These are phyloP conservation scores for Homolaphlyctis polyrhiza DNA, from an alignment of 371 early-diverging fungal genomes.

Conservation along the genomic window DNA sequence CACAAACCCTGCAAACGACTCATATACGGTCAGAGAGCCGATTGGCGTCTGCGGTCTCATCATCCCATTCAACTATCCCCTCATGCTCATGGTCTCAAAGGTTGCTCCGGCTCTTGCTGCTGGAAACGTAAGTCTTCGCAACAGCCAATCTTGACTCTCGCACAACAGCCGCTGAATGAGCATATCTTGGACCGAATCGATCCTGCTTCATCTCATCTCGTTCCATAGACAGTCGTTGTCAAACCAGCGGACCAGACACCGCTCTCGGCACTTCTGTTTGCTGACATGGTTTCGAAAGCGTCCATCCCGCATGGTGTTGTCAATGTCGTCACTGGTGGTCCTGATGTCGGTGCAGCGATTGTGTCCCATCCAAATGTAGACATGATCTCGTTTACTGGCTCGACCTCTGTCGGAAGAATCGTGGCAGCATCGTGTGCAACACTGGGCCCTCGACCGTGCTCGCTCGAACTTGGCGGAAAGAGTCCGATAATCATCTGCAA, in stretches of 20 bases:
- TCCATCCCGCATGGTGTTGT: slow-evolving; percentile 86
- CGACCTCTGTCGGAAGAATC: slow-evolving; percentile 62
- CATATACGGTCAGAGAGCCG: slow-evolving; percentile 72
- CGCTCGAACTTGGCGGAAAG: slow-evolving; percentile 91
- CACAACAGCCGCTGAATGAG: neutral
- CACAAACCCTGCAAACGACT: slow-evolving; percentile 30
- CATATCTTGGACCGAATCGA: neutral
- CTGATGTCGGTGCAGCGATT: slow-evolving; percentile 40
- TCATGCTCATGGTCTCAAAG: slow-evolving; percentile 37
- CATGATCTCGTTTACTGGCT: slow-evolving; percentile 77
- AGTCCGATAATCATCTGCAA: slow-evolving; percentile 78
- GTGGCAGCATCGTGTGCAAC: slow-evolving; percentile 62
- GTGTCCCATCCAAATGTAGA: slow-evolving; percentile 47
- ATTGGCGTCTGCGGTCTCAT: slow-evolving; percentile 77
- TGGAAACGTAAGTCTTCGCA: slow-evolving; percentile 20
- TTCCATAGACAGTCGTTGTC: slow-evolving; percentile 36
- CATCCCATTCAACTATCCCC: slow-evolving; percentile 80
- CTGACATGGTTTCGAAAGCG: slow-evolving; percentile 70
- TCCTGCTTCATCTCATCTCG: neutral
- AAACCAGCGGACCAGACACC: slow-evolving; percentile 83
- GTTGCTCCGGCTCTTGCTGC: slow-evolving; percentile 35
- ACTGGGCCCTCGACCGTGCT: slow-evolving; percentile 66
- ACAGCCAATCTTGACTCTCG: neutral
- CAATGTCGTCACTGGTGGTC: slow-evolving; percentile 50
- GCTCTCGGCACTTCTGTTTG: slow-evolving; percentile 71